Base-by-base conservation (phyloP, 345 rosid genomes). In the Arabidopsis thaliana region DNA sequence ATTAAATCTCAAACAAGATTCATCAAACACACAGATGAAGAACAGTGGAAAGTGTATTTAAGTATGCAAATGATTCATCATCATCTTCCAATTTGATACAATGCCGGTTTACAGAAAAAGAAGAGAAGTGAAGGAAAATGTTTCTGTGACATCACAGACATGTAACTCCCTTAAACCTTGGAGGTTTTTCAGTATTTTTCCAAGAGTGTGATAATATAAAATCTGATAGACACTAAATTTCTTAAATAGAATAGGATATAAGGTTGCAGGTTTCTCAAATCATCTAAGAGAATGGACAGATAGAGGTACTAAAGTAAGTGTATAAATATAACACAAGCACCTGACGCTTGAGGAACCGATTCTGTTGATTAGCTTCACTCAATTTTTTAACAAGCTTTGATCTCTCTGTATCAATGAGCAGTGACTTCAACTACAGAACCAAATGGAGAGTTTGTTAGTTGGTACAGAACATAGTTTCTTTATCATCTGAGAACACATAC, bases 351-450 rank as follows among this genome's bases (percentile, higher is more conserved):
- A 94, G 88, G 71, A 83, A 81, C 52, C 97, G 85, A 74, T 88
- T 90, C 46, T 89, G 97, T 78, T 94, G 98, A 84, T 91, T 89
- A 65, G 98, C 98, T 90, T 94, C 97, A 84, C 97, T 91, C 51
- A 88, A 76, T 71, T 88, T 94, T 61, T 66, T 87, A 22, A 75
- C 72, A 40, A 94, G 97, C 76, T 79, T 89, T 20, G 80, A 74
- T 81, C 98, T 91, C 62, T 90, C 93, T 9, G 89, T 79, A 80
- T 90, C 96, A 34, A 81, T 82, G 23, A 90, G 85, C 65, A 94
- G 75, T 49, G 85, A 72, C 74, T 83, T 87, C 82, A 94, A 76
- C 98, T 91, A 80, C 62, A 74, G 55, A 55, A 44, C 48, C 46
- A 33, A 41, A 42, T 16, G 30, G 5, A 59, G 52, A 65, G 36